Evolutionary conservation across 345 rosid genomes (phyloP), one percentile per base, ranked within the genome.

Genomic region (Populus deltoides): DNA sequence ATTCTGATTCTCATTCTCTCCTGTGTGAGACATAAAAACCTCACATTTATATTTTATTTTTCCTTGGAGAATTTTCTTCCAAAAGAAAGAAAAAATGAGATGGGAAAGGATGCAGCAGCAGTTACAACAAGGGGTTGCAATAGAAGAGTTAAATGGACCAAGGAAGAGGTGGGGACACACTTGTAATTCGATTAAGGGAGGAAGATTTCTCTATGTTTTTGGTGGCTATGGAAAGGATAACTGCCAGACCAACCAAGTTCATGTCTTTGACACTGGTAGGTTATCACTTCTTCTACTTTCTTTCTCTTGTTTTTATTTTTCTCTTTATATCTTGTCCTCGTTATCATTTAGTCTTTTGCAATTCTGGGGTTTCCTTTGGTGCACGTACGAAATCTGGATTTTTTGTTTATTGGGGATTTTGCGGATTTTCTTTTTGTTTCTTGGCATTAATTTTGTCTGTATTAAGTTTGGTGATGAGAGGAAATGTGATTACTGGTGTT

Each of bases 161-260:
- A 97, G 97, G 29, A 91, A 91, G 83, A 90, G 97, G 90, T 97
- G 99, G 97, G 98, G 99, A 49, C 98, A 97, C 83, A 90, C 98
- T 67, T 90, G 94, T 80, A 97, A 97, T 95, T 86, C 97, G 84
- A 83, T 92, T 74, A 90, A 87, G 84, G 94, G 97, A 43, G 98
- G 97, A 65, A 90, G 90, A 83, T 89, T 92, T 86, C 90, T 97
- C 71, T 97, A 92, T 73, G 91, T 97, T 35, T 94, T 94, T 71
- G 98, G 99, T 81, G 97, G 97, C 51, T 94, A 94, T 83, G 97
- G 95, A 78, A 85, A 81, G 81, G 95, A 93, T 80, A 92, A 92
- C 87, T 88, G 99, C 86, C 98, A 97, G 80, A 97, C 99, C 79
- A 94, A 94, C 88, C 97, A 87, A 87, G 98, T 96, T 77, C 95